Conservation (phyloP, 208 protist genomes). For the Crithidia expoeki region DNA sequence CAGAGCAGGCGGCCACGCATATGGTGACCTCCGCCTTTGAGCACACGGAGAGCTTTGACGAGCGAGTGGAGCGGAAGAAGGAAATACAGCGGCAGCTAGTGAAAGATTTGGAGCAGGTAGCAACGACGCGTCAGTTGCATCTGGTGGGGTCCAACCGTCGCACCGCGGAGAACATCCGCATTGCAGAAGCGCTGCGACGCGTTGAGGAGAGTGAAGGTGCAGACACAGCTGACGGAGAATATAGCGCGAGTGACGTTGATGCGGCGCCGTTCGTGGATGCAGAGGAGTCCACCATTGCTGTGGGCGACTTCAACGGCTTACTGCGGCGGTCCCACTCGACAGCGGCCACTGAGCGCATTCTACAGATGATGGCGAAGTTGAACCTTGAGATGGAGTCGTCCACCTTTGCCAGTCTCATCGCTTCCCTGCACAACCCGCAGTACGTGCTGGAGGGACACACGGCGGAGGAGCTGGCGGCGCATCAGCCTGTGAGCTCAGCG, state of each 20-base stretch:
- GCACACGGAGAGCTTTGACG: background rate
- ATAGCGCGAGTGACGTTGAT: too few species aligned
- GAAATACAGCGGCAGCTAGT: constrained; percentile 49
- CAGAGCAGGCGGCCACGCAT: constrained; percentile 18
- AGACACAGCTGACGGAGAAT: background rate
- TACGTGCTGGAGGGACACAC: constrained; percentile 54
- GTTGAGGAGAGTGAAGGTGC: constrained; percentile 6
- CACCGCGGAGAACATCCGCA: constrained; percentile 39
- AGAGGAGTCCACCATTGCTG: constrained; percentile 25
- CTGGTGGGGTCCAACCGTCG: constrained; percentile 42
- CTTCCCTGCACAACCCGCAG: constrained; percentile 64
- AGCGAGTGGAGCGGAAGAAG: constrained; percentile 32
- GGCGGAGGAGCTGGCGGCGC: constrained; percentile 26
- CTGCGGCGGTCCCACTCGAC: constrained; percentile 53
- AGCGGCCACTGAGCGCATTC: constrained; percentile 43
- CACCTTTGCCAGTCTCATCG: constrained; percentile 70
- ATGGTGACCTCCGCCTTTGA: constrained; percentile 11
- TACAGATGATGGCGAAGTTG: constrained; percentile 75
- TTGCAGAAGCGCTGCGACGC: constrained; percentile 44
- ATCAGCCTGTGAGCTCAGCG: constrained; percentile 4
- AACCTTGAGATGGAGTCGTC: constrained; percentile 34
- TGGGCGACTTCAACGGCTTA: constrained; percentile 83
- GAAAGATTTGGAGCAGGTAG: constrained; percentile 55
- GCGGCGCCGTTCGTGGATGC: background rate
- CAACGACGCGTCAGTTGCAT: constrained; percentile 32